A percentile compares a stretch with the other conserved stretches of the same genome.
Evolutionary conservation across 257 asterid species (phyloP).

Genomic region (Misopates orontium): DNA sequence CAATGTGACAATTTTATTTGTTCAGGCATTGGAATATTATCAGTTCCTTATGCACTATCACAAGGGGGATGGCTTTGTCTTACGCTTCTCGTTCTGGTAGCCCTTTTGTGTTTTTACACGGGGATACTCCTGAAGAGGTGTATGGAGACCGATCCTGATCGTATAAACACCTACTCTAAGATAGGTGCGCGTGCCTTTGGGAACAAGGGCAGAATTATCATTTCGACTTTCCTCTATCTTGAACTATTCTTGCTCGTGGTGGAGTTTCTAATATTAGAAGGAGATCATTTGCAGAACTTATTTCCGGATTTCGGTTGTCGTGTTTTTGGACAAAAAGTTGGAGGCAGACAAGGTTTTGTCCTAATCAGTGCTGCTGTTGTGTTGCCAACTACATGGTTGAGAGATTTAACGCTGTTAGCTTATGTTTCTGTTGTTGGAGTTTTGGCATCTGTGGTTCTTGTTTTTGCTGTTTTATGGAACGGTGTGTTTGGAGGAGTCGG

Average conservation of each 20-base stretch:
- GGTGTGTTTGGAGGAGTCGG: conserved; percentile 37
- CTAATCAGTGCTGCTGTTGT: conserved; percentile 18
- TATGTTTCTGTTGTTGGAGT: conserved; percentile 42
- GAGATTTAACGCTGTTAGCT: conserved; percentile 29
- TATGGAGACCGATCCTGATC: conserved; percentile 24
- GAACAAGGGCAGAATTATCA: conserved; percentile 28
- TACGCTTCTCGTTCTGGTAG: conserved; percentile 22
- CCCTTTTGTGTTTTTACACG: conserved; percentile 32
- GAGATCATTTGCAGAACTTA: conserved; percentile 34
- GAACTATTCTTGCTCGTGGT: conserved; percentile 40
- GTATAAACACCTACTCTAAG: conserved; percentile 35
- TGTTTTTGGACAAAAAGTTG: not conserved
- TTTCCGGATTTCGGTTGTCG: not conserved
- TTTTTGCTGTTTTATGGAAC: conserved; percentile 28
- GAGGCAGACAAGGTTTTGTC: conserved; percentile 30
- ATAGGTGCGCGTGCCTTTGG: conserved; percentile 42
- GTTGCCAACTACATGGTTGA: conserved; percentile 35
- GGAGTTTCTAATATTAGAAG: conserved; percentile 42
- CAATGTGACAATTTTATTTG: no score
- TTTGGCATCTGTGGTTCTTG: conserved; percentile 30
- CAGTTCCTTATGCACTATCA: conserved; percentile 42
- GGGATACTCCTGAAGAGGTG: conserved; percentile 32
- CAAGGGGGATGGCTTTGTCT: conserved; percentile 40
- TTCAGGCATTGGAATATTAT: conserved; percentile 39
- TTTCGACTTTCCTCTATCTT: conserved; percentile 32